Evolutionary conservation across 176 grass and related monocot genomes (phyloP).

Genomic region (Aegilops bicornis): DNA sequence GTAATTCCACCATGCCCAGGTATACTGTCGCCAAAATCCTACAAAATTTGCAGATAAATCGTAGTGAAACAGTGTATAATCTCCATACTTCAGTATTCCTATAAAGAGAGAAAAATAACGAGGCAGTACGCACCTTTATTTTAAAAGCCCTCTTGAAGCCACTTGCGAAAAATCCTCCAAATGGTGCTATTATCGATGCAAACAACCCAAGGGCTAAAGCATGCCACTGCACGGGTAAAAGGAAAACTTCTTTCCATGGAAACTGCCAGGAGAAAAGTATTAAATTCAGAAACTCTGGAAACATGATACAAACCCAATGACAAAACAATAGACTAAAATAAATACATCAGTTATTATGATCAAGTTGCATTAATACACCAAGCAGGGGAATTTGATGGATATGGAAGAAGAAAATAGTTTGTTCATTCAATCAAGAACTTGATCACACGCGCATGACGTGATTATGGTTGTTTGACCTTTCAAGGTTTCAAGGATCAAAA

Average conservation of each 20-base stretch:
- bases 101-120: not conserved
- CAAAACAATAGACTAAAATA: not conserved
- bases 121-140: conserved; percentile 67
- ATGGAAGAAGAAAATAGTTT: not conserved
- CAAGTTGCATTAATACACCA: not conserved
- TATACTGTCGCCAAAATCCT: conserved; percentile 99
- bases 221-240: conserved; percentile 98
- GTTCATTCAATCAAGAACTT: not conserved
- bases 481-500: not conserved
- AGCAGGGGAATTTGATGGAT: not conserved
- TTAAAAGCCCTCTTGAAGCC: conserved; percentile 98
- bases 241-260: conserved; percentile 77
- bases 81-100: not conserved
- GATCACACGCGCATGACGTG: not conserved
- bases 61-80: conserved; percentile 8
- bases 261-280: conserved; percentile 55
- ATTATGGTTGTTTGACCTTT: conserved; percentile 10
- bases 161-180: conserved; percentile 99
- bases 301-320: not conserved
- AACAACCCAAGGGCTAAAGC: conserved; percentile 93
- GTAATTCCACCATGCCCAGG: conserved; percentile 98
- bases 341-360: not conserved
- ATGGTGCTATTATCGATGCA: conserved; percentile 99
- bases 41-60: conserved; percentile 27
- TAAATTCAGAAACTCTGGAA: conserved; percentile 19